phyloP scores from a whole-genome alignment of 768 basidiomycete genomes.

The Amanita pseudoporphyria region DNA sequence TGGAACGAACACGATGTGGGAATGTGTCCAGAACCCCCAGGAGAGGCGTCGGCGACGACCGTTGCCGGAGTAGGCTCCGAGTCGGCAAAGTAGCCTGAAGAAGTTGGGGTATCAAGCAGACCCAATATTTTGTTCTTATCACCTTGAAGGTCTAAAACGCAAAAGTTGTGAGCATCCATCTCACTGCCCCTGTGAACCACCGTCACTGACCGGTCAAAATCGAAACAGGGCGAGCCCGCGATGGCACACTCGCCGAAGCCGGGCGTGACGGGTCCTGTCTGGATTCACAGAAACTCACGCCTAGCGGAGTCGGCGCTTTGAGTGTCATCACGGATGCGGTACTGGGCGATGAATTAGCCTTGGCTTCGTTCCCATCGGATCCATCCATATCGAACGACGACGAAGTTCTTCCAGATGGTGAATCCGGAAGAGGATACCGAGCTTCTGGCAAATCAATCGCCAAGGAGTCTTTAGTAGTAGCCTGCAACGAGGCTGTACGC shows the following conservation, averaged over 20 bases:
- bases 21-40: constrained; percentile 21
- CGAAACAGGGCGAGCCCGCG: neutral
- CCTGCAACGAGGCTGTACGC: neutral
- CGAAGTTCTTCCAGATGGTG: constrained; percentile 12
- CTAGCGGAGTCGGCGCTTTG: neutral
- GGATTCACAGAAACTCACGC: neutral
- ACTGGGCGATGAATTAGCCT: neutral
- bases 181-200: too few relatives aligned
- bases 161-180: too few relatives aligned
- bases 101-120: too few relatives aligned
- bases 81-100: too few relatives aligned
- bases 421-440: constrained; percentile 21
- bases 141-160: too few relatives aligned
- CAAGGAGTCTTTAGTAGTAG: too few relatives aligned
- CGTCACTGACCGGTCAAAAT: neutral
- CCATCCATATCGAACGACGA: constrained; percentile 11
- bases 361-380: constrained; percentile 4
- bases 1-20: neutral
- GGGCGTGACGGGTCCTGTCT: neutral
- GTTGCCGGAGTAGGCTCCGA: constrained; percentile 2
- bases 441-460: constrained; percentile 22
- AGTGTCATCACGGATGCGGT: neutral
- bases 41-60: neutral
- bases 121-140: too few relatives aligned
- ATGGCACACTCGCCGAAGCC: neutral